These are phyloP conservation scores for Ophiostoma triangulosporum DNA, from an alignment of 2,329 filamentous ascomycete genomes.

Conservation along the genomic window DNA sequence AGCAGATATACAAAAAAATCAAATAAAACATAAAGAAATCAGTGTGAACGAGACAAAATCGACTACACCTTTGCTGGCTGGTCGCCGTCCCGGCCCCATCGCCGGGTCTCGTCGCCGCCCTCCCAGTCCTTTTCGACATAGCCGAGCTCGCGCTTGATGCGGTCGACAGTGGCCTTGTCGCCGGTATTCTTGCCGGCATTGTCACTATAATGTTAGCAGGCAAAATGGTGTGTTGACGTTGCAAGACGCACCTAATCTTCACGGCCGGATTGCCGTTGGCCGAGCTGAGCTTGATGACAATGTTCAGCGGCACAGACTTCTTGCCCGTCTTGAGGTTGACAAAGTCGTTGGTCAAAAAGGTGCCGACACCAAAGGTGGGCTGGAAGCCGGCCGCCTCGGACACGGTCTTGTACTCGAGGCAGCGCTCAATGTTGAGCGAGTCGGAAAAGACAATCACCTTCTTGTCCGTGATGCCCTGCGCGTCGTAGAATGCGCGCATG, in stretches of 20 bases:
- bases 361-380: constrained; percentile 86
- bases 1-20: background rate
- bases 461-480: constrained; percentile 58
- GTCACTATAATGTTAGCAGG: constrained; percentile 33
- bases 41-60: background rate
- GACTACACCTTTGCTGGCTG: constrained; percentile 3
- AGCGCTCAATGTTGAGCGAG: constrained; percentile 80
- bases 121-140: constrained; percentile 79
- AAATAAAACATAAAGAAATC: background rate
- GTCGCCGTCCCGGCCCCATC: constrained; percentile 54
- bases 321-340: constrained; percentile 53
- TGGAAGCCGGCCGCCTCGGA: constrained; percentile 70
- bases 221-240: too few species aligned
- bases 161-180: constrained; percentile 60
- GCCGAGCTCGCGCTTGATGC: constrained; percentile 73
- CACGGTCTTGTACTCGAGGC: constrained; percentile 76
- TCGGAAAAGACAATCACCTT: constrained; percentile 95
- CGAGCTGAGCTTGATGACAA: constrained; percentile 91
- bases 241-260: constrained; percentile 60
- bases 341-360: constrained; percentile 93
- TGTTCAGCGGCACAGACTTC: constrained; percentile 87
- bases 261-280: constrained; percentile 70
- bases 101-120: constrained; percentile 66
- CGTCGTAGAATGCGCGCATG: constrained; percentile 71
- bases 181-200: constrained; percentile 93